Evolutionary conservation across 176 grass and related monocot species (phyloP).

Genomic region (Themeda triandra): DNA sequence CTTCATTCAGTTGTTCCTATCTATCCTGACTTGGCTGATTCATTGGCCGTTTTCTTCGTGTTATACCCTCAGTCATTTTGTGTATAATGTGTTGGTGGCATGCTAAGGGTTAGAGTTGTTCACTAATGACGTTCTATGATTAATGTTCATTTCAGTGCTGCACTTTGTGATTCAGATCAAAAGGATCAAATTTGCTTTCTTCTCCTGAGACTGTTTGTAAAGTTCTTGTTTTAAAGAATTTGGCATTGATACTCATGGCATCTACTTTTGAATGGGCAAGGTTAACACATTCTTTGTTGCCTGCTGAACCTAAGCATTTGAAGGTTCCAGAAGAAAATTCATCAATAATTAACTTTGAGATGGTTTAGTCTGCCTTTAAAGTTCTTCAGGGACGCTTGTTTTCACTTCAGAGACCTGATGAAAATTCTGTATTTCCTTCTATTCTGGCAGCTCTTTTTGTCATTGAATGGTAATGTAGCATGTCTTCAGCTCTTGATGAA

Average conservation of each 20-base stretch:
- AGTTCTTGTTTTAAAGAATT: slow-evolving; percentile 50
- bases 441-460: too few species aligned
- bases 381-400: slow-evolving; percentile 72
- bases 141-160: neutral
- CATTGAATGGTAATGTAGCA: neutral
- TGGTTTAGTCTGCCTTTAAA: slow-evolving; percentile 55
- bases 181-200: neutral
- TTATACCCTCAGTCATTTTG: too few species aligned
- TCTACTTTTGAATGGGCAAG: slow-evolving; percentile 67
- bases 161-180: slow-evolving; percentile 63
- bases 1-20: too few species aligned
- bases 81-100: too few species aligned
- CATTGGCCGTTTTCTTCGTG: too few species aligned
- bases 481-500: slow-evolving; percentile 34
- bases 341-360: slow-evolving; percentile 22
- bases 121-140: too few species aligned
- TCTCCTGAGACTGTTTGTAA: slow-evolving; percentile 49
- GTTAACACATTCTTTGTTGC: slow-evolving; percentile 38
- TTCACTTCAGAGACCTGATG: slow-evolving; percentile 24
- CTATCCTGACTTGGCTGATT: too few species aligned
- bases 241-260: slow-evolving; percentile 45
- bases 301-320: slow-evolving; percentile 24
- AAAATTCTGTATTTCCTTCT: too few species aligned
- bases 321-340: slow-evolving; percentile 38
- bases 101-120: too few species aligned